phyloP scores from a whole-genome alignment of 2,329 filamentous ascomycete species.

The Sarocladium brachiariae region DNA sequence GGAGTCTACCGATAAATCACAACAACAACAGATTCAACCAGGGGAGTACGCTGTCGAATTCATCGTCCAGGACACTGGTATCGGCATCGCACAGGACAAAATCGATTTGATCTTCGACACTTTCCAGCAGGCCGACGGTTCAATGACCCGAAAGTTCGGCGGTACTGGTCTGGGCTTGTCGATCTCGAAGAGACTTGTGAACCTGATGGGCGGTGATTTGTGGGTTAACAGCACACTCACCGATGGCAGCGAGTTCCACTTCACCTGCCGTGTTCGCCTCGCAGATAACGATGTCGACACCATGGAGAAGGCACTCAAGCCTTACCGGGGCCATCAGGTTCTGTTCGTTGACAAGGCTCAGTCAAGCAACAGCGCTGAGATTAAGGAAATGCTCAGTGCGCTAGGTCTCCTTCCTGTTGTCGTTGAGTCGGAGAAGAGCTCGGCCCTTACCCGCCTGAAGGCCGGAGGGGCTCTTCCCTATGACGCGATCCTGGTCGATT shows the following conservation, averaged over 20 bases:
- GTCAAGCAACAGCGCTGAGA: constrained; percentile 68
- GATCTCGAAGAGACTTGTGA: constrained; percentile 91
- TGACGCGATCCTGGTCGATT: constrained; percentile 94
- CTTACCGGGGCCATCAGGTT: constrained; percentile 89
- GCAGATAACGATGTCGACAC: constrained; percentile 71
- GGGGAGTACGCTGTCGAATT: constrained; percentile 94
- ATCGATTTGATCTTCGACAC: constrained; percentile 97
- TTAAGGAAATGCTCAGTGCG: constrained; percentile 68
- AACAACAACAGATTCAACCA: constrained; percentile 54
- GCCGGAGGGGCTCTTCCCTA: constrained; percentile 61
- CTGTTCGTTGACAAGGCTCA: constrained; percentile 90
- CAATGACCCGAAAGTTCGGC: constrained; percentile 91
- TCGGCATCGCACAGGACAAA: constrained; percentile 93
- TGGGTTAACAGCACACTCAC: constrained; percentile 94
- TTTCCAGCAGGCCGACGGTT: constrained; percentile 96
- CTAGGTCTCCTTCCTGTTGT: constrained; percentile 78
- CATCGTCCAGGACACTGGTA: constrained; percentile 90
- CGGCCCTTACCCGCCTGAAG: constrained; percentile 45
- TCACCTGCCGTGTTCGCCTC: constrained; percentile 85
- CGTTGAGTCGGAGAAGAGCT: constrained; percentile 70
- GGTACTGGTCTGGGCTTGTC: constrained; percentile 90
- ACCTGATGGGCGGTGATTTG: constrained; percentile 91
- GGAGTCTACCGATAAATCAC: constrained; percentile 38
- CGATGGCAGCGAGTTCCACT: constrained; percentile 90
- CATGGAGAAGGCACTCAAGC: constrained; percentile 75